Evolutionary conservation across 2,329 filamentous ascomycete species (phyloP).

Genomic region (Cadophora gregata): DNA sequence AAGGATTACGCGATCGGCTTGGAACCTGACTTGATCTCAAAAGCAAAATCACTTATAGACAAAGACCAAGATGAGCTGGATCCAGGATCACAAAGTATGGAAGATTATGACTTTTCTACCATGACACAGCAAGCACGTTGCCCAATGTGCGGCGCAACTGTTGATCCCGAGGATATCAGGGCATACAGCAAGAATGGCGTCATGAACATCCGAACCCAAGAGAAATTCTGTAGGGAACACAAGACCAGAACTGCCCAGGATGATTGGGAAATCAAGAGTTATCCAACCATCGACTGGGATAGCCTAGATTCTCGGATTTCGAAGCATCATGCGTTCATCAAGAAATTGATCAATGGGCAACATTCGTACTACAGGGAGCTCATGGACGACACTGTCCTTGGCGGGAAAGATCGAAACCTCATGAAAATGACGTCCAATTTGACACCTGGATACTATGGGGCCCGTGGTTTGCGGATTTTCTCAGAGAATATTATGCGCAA

Average conservation of each 20-base stretch:
- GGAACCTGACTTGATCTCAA: conserved; percentile 21
- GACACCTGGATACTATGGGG: conserved; percentile 84
- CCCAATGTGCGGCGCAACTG: conserved; percentile 68
- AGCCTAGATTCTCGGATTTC: conserved; percentile 63
- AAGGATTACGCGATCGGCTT: conserved; percentile 19
- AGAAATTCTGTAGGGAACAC: conserved; percentile 69
- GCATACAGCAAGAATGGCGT: conserved; percentile 58
- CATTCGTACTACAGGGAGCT: conserved; percentile 65
- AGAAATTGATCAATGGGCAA: conserved; percentile 60
- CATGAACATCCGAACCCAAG: conserved; percentile 63
- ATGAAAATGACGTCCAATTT: conserved; percentile 58
- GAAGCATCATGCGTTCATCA: conserved; percentile 60
- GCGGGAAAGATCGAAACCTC: conserved; percentile 65
- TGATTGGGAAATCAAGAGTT: conserved; percentile 52
- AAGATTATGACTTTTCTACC: conserved; percentile 36
- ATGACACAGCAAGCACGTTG: conserved; percentile 52
- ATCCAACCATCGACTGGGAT: conserved; percentile 76
- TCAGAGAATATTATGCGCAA: conserved; percentile 69
- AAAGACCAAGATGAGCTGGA: neutral
- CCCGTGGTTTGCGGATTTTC: conserved; percentile 74
- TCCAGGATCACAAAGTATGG: neutral
- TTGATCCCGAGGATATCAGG: conserved; percentile 61
- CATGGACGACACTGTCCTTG: conserved; percentile 60
- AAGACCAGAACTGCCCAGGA: conserved; percentile 59
- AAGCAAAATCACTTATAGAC: conserved; percentile 20